Percentiles rank a stretch among this genome's conserved stretches.
These are phyloP conservation scores for Brassica carinata DNA, from an alignment of 345 rosid genomes.

Conservation along the genomic window DNA sequence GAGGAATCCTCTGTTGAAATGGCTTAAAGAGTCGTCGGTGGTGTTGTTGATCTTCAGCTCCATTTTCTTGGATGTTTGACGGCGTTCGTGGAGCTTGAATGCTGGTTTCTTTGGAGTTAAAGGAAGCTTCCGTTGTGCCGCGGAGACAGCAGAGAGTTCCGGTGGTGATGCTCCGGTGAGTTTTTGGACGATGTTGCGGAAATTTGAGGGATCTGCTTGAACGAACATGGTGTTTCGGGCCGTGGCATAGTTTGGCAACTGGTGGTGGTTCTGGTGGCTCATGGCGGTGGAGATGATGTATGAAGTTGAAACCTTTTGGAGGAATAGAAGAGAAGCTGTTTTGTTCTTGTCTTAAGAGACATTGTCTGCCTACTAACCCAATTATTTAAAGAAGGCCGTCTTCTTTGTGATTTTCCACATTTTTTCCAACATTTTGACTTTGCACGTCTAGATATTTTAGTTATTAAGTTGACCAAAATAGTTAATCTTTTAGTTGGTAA, in stretches of 20 bases:
- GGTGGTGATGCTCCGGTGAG: constrained; percentile 76
- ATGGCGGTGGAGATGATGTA: constrained; percentile 29
- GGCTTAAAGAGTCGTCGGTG: constrained; percentile 31
- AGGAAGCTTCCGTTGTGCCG: constrained; percentile 54
- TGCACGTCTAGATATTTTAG: constrained; percentile 33
- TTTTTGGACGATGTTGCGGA: constrained; percentile 83
- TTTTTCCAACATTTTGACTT: constrained; percentile 35
- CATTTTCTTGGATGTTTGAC: constrained; percentile 65
- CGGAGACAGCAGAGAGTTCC: constrained; percentile 43
- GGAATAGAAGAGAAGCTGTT: constrained; percentile 23
- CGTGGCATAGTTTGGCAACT: constrained; percentile 42
- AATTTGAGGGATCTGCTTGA: constrained; percentile 82
- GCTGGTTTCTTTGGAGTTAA: constrained; percentile 52
- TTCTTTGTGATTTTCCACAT: constrained; percentile 10
- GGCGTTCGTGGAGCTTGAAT: constrained; percentile 86
- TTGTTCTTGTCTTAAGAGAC: constrained; percentile 22
- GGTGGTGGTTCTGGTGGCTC: constrained; percentile 36
- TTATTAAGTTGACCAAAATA: constrained; percentile 21
- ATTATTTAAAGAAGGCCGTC: constrained; percentile 34
- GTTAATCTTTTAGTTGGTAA: neutral
- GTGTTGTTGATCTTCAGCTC: constrained; percentile 60
- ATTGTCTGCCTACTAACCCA: constrained; percentile 24
- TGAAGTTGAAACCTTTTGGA: neutral
- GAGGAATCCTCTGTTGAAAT: constrained; percentile 44
- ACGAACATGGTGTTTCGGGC: constrained; percentile 82